phyloP scores from a whole-genome alignment of 1,284 basidiomycete species.

The Nidula niveotomentosa region DNA sequence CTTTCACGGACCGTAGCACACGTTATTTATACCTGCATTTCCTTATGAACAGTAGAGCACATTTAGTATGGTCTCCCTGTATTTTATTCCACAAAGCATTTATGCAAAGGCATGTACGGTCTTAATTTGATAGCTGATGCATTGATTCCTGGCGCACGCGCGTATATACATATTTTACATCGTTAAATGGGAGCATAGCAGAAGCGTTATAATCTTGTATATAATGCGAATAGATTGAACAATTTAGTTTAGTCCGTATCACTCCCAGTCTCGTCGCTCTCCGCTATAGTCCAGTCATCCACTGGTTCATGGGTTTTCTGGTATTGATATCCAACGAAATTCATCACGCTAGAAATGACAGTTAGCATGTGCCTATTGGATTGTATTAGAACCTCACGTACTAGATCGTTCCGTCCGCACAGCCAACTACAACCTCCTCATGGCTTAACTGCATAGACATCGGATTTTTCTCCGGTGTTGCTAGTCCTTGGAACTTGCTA shows the following conservation, averaged over 20 bases:
- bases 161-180: neutral
- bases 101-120: no score
- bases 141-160: no score
- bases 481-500: conserved; percentile 67
- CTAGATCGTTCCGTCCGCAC: conserved; percentile 89
- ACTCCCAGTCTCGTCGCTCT: neutral
- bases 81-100: no score
- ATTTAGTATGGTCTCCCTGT: no score
- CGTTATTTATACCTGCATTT: no score
- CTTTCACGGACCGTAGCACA: no score
- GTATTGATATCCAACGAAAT: conserved; percentile 71
- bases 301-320: conserved; percentile 10
- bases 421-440: conserved; percentile 83
- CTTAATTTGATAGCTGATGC: no score
- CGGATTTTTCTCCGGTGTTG: conserved; percentile 83
- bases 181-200: neutral
- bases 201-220: neutral
- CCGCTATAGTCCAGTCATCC: neutral
- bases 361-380: conserved; percentile 4
- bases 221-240: neutral
- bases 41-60: no score
- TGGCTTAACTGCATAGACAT: conserved; percentile 88
- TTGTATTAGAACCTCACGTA: conserved; percentile 36
- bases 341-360: conserved; percentile 57
- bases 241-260: neutral